Conservation (phyloP, 2,329 filamentous ascomycete species). For the Penicillium sclerotigenum region DNA sequence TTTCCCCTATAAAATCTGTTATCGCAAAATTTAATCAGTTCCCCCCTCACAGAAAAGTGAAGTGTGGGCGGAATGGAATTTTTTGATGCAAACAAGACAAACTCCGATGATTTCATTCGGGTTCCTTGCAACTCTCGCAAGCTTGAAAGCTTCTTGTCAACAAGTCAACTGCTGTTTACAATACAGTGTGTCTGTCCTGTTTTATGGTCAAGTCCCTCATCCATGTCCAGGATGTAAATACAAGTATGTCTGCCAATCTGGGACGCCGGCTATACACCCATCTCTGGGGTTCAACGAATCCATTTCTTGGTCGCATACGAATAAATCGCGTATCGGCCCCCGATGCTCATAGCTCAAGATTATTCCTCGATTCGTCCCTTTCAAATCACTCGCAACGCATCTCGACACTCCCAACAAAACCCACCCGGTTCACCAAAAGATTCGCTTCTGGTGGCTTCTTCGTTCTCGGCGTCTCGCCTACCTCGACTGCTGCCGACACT, state of each 20-base stretch:
- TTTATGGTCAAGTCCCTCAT: background rate
- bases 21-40: slow-evolving; percentile 27
- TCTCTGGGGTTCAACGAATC: slow-evolving; percentile 39
- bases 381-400: slow-evolving; percentile 13
- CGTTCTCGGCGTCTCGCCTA: slow-evolving; percentile 46
- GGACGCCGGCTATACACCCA: slow-evolving; percentile 48
- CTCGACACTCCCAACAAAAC: slow-evolving; percentile 24
- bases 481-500: slow-evolving; percentile 33
- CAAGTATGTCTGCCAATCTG: slow-evolving; percentile 47
- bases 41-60: slow-evolving; percentile 19
- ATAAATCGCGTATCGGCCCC: slow-evolving; percentile 22
- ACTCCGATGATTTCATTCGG: slow-evolving; percentile 26
- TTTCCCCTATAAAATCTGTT: slow-evolving; percentile 17
- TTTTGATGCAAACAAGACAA: slow-evolving; percentile 26
- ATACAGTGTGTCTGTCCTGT: background rate
- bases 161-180: slow-evolving; percentile 2
- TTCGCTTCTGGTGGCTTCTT: slow-evolving; percentile 57
- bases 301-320: slow-evolving; percentile 31
- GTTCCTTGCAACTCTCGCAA: slow-evolving; percentile 8
- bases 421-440: slow-evolving; percentile 48
- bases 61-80: slow-evolving; percentile 20
- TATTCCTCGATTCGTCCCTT: slow-evolving; percentile 14
- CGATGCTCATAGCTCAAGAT: slow-evolving; percentile 14
- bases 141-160: slow-evolving; percentile 8
- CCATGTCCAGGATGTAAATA: slow-evolving; percentile 43